Evolutionary conservation across 2,329 filamentous ascomycete genomes (phyloP).

Genomic region (Trichoderma asperellum): DNA sequence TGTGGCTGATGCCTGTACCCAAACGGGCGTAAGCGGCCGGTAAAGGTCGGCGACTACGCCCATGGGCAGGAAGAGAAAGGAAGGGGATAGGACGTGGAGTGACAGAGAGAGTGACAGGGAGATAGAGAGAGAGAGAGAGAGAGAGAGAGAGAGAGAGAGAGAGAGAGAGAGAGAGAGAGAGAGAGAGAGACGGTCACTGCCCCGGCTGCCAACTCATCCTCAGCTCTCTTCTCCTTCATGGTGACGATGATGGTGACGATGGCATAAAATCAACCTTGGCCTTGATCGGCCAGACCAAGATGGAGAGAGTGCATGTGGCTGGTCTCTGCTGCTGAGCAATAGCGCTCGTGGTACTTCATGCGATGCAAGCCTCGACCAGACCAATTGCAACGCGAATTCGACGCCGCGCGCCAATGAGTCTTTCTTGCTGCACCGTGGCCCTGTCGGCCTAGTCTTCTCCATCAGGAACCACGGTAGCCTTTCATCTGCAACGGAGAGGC

Average conservation of each 20-base stretch:
- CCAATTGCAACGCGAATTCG: slow-evolving; percentile 18
- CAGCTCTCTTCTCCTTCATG: neutral
- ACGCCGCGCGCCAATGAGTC: slow-evolving; percentile 26
- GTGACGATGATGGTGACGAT: neutral
- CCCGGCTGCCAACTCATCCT: neutral
- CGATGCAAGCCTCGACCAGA: neutral
- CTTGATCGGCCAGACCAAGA: slow-evolving; percentile 2
- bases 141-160: neutral
- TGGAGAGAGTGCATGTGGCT: slow-evolving; percentile 3
- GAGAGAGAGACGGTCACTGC: neutral
- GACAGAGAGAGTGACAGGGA: too few species aligned
- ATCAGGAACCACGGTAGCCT: slow-evolving; percentile 24
- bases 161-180: too few species aligned
- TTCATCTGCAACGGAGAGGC: slow-evolving; percentile 25
- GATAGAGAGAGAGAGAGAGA: neutral
- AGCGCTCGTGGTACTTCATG: neutral
- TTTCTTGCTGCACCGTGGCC: neutral
- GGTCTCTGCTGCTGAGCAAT: neutral
- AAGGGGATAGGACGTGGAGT: neutral
- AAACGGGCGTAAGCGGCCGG: slow-evolving; percentile 24
- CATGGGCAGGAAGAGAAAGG: neutral
- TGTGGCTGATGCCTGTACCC: slow-evolving; percentile 22
- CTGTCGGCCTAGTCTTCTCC: slow-evolving; percentile 19
- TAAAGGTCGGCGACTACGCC: slow-evolving; percentile 11
- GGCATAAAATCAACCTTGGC: neutral